phyloP scores from a whole-genome alignment of 352 stramenopile species.

The Pythium phragmitis region DNA sequence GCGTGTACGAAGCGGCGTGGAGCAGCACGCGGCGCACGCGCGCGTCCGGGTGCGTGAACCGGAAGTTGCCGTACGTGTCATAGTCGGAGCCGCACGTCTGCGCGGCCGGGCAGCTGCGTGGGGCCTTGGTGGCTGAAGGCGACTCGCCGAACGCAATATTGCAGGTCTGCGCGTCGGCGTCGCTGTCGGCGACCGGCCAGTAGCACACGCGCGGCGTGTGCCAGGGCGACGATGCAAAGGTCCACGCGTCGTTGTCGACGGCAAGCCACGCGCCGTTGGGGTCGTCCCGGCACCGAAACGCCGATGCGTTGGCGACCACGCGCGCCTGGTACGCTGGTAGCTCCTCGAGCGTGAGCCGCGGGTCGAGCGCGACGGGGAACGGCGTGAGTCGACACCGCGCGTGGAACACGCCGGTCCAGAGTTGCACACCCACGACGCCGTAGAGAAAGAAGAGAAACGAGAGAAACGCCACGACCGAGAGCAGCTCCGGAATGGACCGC shows the following conservation, averaged over 20 bases:
- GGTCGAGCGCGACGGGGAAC: conserved; percentile 50
- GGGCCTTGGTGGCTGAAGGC: not conserved
- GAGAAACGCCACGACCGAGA: conserved; percentile 49
- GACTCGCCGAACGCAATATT: conserved; percentile 23
- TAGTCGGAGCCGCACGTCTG: conserved; percentile 66
- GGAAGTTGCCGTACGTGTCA: conserved; percentile 57
- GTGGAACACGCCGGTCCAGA: conserved; percentile 74
- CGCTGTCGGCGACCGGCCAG: conserved; percentile 86
- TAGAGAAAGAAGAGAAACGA: conserved; percentile 63
- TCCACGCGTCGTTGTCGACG: conserved; percentile 35
- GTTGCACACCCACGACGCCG: conserved; percentile 76
- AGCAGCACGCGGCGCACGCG: conserved; percentile 38
- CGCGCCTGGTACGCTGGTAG: conserved; percentile 36
- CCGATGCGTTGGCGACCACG: conserved; percentile 36
- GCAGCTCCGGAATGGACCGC: conserved; percentile 43
- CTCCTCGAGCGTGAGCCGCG: conserved; percentile 29
- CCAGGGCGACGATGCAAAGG: conserved; percentile 53
- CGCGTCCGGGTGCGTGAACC: conserved; percentile 53
- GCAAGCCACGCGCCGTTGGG: conserved; percentile 27
- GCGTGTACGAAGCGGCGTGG: conserved; percentile 50
- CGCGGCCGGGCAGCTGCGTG: conserved; percentile 32
- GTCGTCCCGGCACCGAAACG: conserved; percentile 39
- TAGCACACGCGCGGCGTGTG: conserved; percentile 74
- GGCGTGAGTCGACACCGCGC: conserved; percentile 67
- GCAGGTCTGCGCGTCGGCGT: conserved; percentile 43